These are phyloP conservation scores for Xenoacremonium recifei DNA, from an alignment of 2,329 filamentous ascomycete species.

Conservation along the genomic window DNA sequence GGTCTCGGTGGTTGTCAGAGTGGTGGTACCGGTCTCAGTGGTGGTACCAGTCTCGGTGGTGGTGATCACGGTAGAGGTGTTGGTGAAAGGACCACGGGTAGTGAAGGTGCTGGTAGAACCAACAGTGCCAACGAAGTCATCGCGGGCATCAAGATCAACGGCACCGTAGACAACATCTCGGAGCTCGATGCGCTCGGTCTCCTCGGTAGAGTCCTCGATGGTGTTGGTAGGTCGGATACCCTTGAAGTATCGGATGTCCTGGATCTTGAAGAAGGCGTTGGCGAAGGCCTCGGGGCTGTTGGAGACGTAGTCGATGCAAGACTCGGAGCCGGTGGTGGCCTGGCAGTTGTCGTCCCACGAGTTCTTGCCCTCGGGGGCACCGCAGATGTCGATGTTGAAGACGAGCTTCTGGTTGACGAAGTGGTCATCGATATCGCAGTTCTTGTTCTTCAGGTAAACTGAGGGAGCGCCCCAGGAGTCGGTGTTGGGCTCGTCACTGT, in stretches of 20 bases:
- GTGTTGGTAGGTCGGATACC: conserved; percentile 16
- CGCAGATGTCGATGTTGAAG: conserved; percentile 74
- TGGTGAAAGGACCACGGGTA: conserved; percentile 6
- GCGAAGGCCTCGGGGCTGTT: conserved; percentile 34
- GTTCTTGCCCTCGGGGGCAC: conserved; percentile 57
- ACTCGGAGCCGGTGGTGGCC: conserved; percentile 8
- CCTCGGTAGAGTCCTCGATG: background rate
- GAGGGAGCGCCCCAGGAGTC: conserved; percentile 62
- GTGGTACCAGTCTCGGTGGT: background rate
- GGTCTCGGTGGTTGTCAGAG: conserved; percentile 2
- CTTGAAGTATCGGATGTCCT: conserved; percentile 35
- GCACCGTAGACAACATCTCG: background rate
- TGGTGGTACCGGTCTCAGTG: too few species aligned
- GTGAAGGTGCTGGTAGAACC: background rate
- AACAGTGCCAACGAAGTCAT: background rate
- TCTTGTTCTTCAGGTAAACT: conserved; percentile 54
- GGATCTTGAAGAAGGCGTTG: conserved; percentile 47
- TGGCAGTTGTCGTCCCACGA: conserved; percentile 17
- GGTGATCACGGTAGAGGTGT: conserved; percentile 5
- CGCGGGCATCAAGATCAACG: background rate
- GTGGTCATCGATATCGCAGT: conserved; percentile 62
- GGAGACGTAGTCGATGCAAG: conserved; percentile 38
- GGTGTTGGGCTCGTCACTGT: conserved; percentile 54
- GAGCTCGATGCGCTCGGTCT: background rate
- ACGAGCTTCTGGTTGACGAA: conserved; percentile 71